These are phyloP conservation scores for Mesembryanthemum crystallinum DNA, from an alignment of 148 eudicot genomes.

Conservation along the genomic window DNA sequence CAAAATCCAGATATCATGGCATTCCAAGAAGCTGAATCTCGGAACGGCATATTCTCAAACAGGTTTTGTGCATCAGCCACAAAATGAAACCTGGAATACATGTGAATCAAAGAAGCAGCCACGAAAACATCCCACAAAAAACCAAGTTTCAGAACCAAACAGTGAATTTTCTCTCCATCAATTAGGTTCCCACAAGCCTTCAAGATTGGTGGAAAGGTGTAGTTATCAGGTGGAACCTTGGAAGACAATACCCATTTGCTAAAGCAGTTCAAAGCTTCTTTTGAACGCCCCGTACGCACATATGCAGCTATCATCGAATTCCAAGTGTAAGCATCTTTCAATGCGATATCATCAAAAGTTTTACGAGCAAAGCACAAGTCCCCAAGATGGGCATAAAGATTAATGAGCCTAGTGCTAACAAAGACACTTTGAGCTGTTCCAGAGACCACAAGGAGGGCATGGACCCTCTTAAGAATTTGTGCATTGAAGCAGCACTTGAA, in stretches of 20 bases:
- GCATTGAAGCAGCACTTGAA: constrained; percentile 41
- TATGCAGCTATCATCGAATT: constrained; percentile 71
- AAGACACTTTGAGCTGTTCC: constrained; percentile 47
- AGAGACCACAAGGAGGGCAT: constrained; percentile 58
- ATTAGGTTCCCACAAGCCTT: constrained; percentile 55
- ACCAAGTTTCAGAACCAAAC: constrained; percentile 52
- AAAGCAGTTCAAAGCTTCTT: constrained; percentile 54
- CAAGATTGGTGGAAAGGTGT: constrained; percentile 66
- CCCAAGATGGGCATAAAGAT: constrained; percentile 58
- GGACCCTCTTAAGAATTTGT: constrained; percentile 39
- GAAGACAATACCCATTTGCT: constrained; percentile 37
- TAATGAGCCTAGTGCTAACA: constrained; percentile 58
- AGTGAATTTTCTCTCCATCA: constrained; percentile 54
- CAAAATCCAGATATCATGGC: constrained; percentile 71
- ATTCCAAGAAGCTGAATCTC: constrained; percentile 75
- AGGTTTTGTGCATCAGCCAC: constrained; percentile 44
- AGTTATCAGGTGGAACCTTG: constrained; percentile 60
- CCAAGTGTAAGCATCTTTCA: constrained; percentile 65
- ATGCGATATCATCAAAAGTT: constrained; percentile 42
- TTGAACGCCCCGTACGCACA: constrained; percentile 43
- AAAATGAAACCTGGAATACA: constrained; percentile 55
- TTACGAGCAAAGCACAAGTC: constrained; percentile 43
- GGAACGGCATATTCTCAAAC: constrained; percentile 53
- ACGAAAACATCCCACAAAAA: constrained; percentile 72
- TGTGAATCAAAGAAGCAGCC: constrained; percentile 74